Base-by-base conservation (phyloP, 768 basidiomycete species). In the Dentipellis sp. region DNA sequence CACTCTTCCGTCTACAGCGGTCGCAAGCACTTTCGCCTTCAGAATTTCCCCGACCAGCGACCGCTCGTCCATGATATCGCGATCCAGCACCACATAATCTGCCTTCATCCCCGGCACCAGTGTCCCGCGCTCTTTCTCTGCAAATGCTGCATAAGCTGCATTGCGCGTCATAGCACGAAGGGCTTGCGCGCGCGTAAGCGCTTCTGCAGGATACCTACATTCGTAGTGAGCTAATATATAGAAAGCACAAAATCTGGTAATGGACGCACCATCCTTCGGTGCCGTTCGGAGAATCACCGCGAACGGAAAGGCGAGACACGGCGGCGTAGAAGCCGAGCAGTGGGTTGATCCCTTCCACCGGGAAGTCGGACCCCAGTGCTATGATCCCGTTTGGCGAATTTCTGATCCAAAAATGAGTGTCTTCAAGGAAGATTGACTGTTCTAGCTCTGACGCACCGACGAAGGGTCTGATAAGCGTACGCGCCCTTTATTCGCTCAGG, bases 321-420 rank as follows among this genome's bases (percentile, higher is more conserved):
- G 92, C 91, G 5, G 95, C 93, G 62, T 94, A 92, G 69, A 97
- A 94, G 0, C 91, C 91, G 3, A 88, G 73, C 36, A 97, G 72
- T 0, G 95, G 94, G 64, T 95, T 91, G 53, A 95, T 85, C 10
- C 82, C 79, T 68, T 97, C 94, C 3, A 97, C 84, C 0, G 95
- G 95, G 69, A 97, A 97, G 68, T 97, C 94, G 2, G 92, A 91
- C 2, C 95, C 94, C 1, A 97, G 75, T 0, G 92, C 84, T 2
- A 94, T 76, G 12, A 83, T 67, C 0, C 76, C 69, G n/a, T 72
- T 69, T 5, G 67, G 72, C 10, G 86, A 85, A 3, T 68, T 67
- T 57, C 81, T 85, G 55, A 29, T 17, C 21, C 36, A 47, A 8
- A 52, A 22, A 52, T 19, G 38, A 35, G 22, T 38, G 11, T 52